A percentile compares a stretch with the other conserved stretches of the same genome.
Evolutionary conservation across 768 basidiomycete genomes (phyloP).

Genomic region (Clitopilus passeckerianus): DNA sequence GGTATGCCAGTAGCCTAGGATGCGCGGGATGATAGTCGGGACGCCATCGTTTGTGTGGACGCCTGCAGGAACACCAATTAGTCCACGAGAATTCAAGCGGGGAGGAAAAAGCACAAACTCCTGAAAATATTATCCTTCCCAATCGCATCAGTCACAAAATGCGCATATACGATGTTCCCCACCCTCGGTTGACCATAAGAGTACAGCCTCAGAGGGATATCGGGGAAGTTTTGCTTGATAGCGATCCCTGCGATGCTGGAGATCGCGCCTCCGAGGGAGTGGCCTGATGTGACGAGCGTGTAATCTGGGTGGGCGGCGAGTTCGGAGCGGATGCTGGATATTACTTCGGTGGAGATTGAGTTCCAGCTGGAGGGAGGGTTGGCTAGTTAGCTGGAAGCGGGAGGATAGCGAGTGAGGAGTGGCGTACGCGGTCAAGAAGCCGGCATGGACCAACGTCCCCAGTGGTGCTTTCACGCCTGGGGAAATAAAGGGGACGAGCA

Average conservation of each 20-base stretch:
- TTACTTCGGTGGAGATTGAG: not conserved
- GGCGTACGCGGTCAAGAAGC: not conserved
- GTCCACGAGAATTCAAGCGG: not conserved
- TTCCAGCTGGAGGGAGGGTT: not conserved
- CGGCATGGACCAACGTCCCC: not conserved
- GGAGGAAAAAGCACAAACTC: slow-evolving; percentile 22
- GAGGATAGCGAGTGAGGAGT: too few species aligned
- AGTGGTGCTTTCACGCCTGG: not conserved
- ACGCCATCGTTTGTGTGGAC: slow-evolving; percentile 53
- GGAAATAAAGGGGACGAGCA: not conserved
- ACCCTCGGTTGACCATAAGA: slow-evolving; percentile 48
- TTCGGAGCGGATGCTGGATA: not conserved
- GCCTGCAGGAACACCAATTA: slow-evolving; percentile 20
- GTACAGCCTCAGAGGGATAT: slow-evolving; percentile 28
- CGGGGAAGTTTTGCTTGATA: not conserved
- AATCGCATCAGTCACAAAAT: slow-evolving; percentile 38
- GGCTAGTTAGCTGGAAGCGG: not conserved
- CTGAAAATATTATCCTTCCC: slow-evolving; percentile 31
- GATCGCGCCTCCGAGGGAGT: not conserved
- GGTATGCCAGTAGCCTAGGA: slow-evolving; percentile 39
- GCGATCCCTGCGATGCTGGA: not conserved
- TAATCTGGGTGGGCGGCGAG: not conserved
- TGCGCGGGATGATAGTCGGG: slow-evolving; percentile 43
- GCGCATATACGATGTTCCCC: slow-evolving; percentile 45
- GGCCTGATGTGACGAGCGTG: not conserved